A percentile compares a stretch with the other conserved stretches of the same genome.
Conservation (phyloP, 2,329 filamentous ascomycete species). For the Aspergillus pseudotamarii region DNA sequence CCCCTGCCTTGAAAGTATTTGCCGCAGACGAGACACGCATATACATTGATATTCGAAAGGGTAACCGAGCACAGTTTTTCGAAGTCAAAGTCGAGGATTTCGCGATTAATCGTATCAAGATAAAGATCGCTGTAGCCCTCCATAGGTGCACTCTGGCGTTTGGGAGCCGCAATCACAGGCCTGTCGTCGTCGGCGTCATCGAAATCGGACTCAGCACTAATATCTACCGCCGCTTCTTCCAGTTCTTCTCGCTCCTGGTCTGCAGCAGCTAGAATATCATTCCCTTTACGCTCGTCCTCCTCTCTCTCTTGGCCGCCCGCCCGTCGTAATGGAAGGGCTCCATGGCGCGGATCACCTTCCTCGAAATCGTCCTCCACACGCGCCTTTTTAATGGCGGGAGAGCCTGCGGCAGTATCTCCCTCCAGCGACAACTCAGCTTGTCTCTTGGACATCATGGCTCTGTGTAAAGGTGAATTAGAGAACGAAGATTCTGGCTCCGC, state of each 20-base stretch:
- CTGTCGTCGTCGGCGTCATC: conserved; percentile 45
- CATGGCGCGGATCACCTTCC: conserved; percentile 27
- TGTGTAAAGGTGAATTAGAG: conserved; percentile 9
- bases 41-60: conserved; percentile 97
- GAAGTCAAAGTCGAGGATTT: conserved; percentile 95
- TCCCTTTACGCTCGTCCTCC: conserved; percentile 38
- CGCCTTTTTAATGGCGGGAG: conserved; percentile 49
- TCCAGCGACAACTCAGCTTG: conserved; percentile 49
- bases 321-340: conserved; percentile 29
- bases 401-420: conserved; percentile 34
- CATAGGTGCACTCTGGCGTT: conserved; percentile 74
- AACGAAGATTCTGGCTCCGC: conserved; percentile 15
- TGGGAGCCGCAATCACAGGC: conserved; percentile 40
- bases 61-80: conserved; percentile 97
- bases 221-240: conserved; percentile 35
- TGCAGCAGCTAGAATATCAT: conserved; percentile 59
- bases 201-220: conserved; percentile 29
- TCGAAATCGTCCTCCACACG: conserved; percentile 42
- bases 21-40: conserved; percentile 96
- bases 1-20: conserved; percentile 96
- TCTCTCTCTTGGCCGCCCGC: conserved; percentile 36
- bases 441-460: conserved; percentile 49
- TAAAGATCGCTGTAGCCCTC: conserved; percentile 95
- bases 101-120: conserved; percentile 93
- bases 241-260: conserved; percentile 66